Percentiles rank a stretch among this genome's conserved stretches.
phyloP scores from a whole-genome alignment of 768 basidiomycete genomes.

The Suillus clintonianus region DNA sequence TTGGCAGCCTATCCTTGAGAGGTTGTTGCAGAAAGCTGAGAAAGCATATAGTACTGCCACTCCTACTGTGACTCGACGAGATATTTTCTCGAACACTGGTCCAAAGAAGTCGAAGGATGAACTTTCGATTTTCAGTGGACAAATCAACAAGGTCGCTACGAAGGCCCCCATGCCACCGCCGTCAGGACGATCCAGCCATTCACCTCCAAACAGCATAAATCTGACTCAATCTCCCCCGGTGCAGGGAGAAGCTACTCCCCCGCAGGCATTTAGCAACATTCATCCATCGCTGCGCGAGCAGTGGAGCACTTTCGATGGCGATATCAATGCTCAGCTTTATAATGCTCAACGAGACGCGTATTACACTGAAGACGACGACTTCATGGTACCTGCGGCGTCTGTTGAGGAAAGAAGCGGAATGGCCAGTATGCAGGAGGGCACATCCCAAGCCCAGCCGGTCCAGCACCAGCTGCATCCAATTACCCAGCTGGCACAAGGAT shows the following conservation, averaged over 20 bases:
- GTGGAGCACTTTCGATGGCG: conserved; percentile 56
- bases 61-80: conserved; percentile 42
- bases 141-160: conserved; percentile 62
- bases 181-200: conserved; percentile 6
- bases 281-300: conserved; percentile 61
- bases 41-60: conserved; percentile 49
- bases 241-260: neutral
- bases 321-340: conserved; percentile 51
- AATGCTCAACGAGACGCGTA: conserved; percentile 32
- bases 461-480: conserved; percentile 25
- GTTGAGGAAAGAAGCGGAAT: conserved; percentile 6
- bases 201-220: conserved; percentile 16
- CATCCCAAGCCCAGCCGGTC: conserved; percentile 15
- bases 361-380: conserved; percentile 20
- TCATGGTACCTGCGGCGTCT: conserved; percentile 4
- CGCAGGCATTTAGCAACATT: conserved; percentile 42
- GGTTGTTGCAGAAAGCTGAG: conserved; percentile 63
- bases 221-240: conserved; percentile 4
- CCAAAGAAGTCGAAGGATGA: conserved; percentile 59
- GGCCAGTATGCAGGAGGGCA: neutral
- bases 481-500: conserved; percentile 19
- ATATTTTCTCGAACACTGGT: conserved; percentile 59
- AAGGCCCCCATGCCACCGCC: conserved; percentile 32
- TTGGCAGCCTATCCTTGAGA: conserved; percentile 62
- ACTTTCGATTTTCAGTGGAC: conserved; percentile 75